These are phyloP conservation scores for Afroboletus lepidellus DNA, from an alignment of 1,284 basidiomycete species.

Conservation along the genomic window DNA sequence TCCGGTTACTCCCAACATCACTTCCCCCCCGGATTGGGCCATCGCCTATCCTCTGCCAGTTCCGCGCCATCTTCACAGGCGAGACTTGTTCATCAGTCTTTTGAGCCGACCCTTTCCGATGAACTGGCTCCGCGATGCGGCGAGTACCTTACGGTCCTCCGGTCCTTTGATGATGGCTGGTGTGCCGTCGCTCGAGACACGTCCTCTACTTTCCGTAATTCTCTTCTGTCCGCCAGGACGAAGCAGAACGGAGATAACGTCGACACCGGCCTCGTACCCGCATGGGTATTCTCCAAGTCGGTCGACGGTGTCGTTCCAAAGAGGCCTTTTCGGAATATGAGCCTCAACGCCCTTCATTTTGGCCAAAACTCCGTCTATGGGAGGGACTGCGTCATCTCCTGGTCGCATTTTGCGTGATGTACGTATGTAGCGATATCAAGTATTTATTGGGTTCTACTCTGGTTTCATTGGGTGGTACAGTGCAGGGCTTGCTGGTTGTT, in stretches of 20 bases:
- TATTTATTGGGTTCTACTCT: neutral
- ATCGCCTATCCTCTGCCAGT: slow-evolving; percentile 29
- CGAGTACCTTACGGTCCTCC: slow-evolving; percentile 58
- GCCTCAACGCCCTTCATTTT: slow-evolving; percentile 38
- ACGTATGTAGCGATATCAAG: neutral
- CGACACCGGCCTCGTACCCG: slow-evolving; percentile 63
- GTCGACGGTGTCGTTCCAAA: slow-evolving; percentile 55
- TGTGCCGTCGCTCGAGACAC: slow-evolving; percentile 61
- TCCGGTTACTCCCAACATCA: slow-evolving; percentile 20
- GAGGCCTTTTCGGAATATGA: slow-evolving; percentile 60
- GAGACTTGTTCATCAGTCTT: slow-evolving; percentile 60
- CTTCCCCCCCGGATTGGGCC: slow-evolving; percentile 3
- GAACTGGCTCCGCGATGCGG: slow-evolving; percentile 54
- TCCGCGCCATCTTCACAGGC: slow-evolving; percentile 37
- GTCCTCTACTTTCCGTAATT: slow-evolving; percentile 37
- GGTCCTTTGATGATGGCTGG: slow-evolving; percentile 74
- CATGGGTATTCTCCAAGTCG: slow-evolving; percentile 69
- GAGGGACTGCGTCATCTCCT: slow-evolving; percentile 56
- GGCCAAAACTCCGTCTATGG: slow-evolving; percentile 20
- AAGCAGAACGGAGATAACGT: slow-evolving; percentile 9
- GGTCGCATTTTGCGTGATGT: slow-evolving; percentile 56
- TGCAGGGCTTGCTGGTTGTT: neutral
- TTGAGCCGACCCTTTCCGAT: slow-evolving; percentile 67
- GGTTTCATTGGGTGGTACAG: neutral
- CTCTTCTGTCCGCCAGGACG: slow-evolving; percentile 5